Percentiles rank a stretch among this genome's conserved stretches.
Evolutionary conservation across 371 early-diverging fungal genomes (phyloP).

Genomic region (Apophysomyces variabilis): DNA sequence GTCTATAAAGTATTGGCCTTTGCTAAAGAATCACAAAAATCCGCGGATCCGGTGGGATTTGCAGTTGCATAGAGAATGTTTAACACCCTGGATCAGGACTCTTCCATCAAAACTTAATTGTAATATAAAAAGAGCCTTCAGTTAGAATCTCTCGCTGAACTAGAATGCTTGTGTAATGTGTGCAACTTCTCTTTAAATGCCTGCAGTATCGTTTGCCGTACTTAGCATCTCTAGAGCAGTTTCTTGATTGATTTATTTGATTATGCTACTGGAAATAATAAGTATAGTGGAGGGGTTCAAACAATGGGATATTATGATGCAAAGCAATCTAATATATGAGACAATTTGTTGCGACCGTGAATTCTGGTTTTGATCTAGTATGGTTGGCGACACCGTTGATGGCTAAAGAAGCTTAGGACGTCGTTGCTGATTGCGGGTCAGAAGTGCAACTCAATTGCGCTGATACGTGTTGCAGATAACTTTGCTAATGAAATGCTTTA

Average conservation of each 20-base stretch:
- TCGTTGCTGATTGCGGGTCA: neutral
- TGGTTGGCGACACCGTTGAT: neutral
- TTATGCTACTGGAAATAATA: too few relatives aligned
- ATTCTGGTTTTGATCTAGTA: neutral
- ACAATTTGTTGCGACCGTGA: too few relatives aligned
- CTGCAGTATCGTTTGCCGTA: too few relatives aligned
- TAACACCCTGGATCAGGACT: neutral
- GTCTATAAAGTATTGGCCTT: slow-evolving; percentile 82
- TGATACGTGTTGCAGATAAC: neutral
- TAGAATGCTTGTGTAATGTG: too few relatives aligned
- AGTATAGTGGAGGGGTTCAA: too few relatives aligned
- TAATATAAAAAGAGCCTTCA: slow-evolving; percentile 43
- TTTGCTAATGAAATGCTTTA: neutral
- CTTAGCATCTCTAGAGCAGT: too few relatives aligned
- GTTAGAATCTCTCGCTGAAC: slow-evolving; percentile 12
- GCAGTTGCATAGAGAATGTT: neutral
- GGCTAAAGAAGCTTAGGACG: neutral
- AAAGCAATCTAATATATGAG: too few relatives aligned
- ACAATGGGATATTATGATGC: too few relatives aligned
- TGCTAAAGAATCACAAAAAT: slow-evolving; percentile 37
- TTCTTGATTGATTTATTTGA: too few relatives aligned
- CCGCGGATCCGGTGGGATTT: slow-evolving; percentile 22
- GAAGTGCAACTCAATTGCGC: neutral
- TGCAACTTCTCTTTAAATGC: too few relatives aligned
- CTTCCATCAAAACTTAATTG: neutral